Base-by-base conservation (phyloP, 441 rosid species). In the Gossypium trilobum region DNA sequence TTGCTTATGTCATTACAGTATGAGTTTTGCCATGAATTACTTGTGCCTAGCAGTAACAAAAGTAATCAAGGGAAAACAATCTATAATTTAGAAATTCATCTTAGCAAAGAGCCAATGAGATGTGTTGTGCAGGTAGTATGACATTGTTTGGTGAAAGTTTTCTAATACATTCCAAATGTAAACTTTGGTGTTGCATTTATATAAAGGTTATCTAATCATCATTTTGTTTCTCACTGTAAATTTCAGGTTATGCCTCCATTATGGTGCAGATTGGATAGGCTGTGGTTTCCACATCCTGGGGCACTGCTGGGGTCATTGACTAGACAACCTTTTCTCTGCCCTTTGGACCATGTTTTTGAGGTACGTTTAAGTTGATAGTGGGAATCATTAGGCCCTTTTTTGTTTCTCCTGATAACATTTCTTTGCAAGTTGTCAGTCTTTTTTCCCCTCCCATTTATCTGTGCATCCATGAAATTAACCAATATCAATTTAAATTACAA, bases 201-300 rank as follows among this genome's bases (percentile, higher is more conserved):
- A 63, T 2, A 27, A 6, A 51, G 44, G 72, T 68, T 68, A 29
- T 50, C 46, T 51, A 68, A 68, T 68, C 25, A 67, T 62, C 23
- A 56, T 22, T 56, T 19, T 39, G 29, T 22, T 27, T 60, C 77
- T 61, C 54, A 68, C 52, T 33, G 46, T 50, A 67, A n/a, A 51
- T 82, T 78, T 81, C 83, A 95, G 98, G 90, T 95, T 70, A 86
- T 92, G 95, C 99, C 99, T 74, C 96, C 97, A 17, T 70, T 92
- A 71, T 95, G 99, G 99, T 95, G 99, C 86, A 89, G 98, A 87
- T 75, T 95, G 87, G 99, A 95, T 74, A 88, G 98, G 79, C 83
- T 95, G 67, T 95, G 99, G 99, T 95, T 91, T 87, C 85, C 90
- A 5, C 99, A 95, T 86, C 98, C 99, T 22, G 99, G 99, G 75